Evolutionary conservation across 2,329 filamentous ascomycete genomes (phyloP), one percentile per base, ranked within the genome.

Genomic region (Pyrenophora teres): DNA sequence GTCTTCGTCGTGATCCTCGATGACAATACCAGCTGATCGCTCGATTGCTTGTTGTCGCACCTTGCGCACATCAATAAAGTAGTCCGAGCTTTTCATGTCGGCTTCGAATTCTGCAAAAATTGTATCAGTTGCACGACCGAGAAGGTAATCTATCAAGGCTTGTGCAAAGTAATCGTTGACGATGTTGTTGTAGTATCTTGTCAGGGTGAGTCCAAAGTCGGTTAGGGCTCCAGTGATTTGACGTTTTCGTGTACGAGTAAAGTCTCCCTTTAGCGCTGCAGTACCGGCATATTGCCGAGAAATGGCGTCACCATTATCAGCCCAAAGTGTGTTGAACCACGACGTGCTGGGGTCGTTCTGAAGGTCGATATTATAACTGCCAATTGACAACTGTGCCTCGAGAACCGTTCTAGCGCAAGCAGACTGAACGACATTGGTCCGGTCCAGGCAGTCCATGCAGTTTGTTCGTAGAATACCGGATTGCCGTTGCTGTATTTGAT

Each of bases 101-200:
- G 88, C 86, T 68, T 97, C 92, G 57, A 99, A 99, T 62, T 99
- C 94, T 50, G 93, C 89, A 69, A 97, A 97, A 2, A 96, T 88
- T 13, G 86, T 80, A 1, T 87, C 87, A 0, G 88, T 91, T 9
- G 95, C 90, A 61, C 94, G 94, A 16, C 94, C 94, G 0, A 97
- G 83, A 3, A 96, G 82, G 68, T 94, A 97, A 71, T 99, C 94
- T 59, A 99, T 96, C 43, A 90, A 90, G 0, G 92, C 90, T 72
- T 99, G 94, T 18, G 92, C 89, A 74, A 97, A 97, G 73, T 96
- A 97, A 75, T 99, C 94, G 62, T 96, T 96, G 59, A 99, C 92
- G 75, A 97, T 94, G 60, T 96, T 97, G 68, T 82, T 87, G 68
- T 85, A 88, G 68, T 87, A 87, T 35, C 90, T 80, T 21, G 90